Evolutionary conservation across 164 flowering plant genomes (phyloP), one percentile per base, ranked within the genome.

Genomic region (Umbellularia californica): DNA sequence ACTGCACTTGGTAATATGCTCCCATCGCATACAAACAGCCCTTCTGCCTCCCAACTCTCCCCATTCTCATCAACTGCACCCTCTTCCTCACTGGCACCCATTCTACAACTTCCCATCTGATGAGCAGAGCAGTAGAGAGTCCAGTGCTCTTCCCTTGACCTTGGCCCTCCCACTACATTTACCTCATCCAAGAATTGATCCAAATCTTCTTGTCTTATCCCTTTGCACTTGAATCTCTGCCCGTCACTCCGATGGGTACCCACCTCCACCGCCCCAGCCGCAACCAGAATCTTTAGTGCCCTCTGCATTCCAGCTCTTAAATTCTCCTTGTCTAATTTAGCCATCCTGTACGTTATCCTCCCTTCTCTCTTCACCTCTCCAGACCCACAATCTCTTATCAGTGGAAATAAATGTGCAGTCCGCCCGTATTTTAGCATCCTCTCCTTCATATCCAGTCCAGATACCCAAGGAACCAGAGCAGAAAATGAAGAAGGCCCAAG

Each of bases 1-100:
- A 84, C 55, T 41, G 88, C 86, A 79, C 68, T 80, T 0, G 88
- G 88, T 58, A 85, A 63, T 68, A 85, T 77, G 75, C 88, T 83
- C 22, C 74, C 85, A 77, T 85, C 88, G 25, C 86, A 83, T 12
- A 85, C 84, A 75, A 69, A 85, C 62, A 85, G 68, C 27, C 80
- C 79, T 62, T 83, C 82, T 47, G 83, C 86, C 55, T 85, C 88
- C 88, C 88, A 85, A 75, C 84, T 85, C 80, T 85, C 82, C 22
- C 85, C 88, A 58, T 81, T 80, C 70, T 72, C 84, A 77, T 85
- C 86, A 65, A 85, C 84, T 28, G 76, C 86, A 2, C 86, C 84
- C 13, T 77, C 82, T 47, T 77, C 71, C 70, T 82, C 82, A 3
- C 13, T 76, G 41, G 70, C 77, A 41, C 86, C 85, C 86, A 85